A percentile compares a stretch with the other conserved stretches of the same genome.
Evolutionary conservation across 108 stramenopile genomes (phyloP).

Genomic region (Stephanodiscus minutulus): DNA sequence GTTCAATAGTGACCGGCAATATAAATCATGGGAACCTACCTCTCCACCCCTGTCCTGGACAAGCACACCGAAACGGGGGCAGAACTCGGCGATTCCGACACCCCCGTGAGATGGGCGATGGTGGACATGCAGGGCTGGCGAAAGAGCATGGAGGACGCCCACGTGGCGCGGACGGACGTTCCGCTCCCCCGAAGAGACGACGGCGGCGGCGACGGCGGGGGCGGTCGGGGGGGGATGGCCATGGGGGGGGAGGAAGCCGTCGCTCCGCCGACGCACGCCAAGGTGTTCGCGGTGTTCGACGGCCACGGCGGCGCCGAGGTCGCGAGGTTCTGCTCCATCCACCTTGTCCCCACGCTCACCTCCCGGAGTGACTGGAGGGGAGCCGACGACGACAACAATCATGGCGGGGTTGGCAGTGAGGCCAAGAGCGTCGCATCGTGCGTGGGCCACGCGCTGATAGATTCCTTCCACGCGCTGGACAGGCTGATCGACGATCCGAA

Average conservation of each 20-base stretch:
- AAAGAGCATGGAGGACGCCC: slow-evolving; percentile 97
- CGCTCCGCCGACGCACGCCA: slow-evolving; percentile 37
- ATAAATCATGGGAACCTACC: slow-evolving; percentile 80
- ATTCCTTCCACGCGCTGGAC: slow-evolving; percentile 83
- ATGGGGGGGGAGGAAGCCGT: neutral
- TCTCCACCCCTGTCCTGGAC: slow-evolving; percentile 78
- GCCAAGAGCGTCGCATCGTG: slow-evolving; percentile 16
- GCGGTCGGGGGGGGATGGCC: slow-evolving; percentile 7
- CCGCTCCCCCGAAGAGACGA: slow-evolving; percentile 12
- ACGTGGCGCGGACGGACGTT: slow-evolving; percentile 79
- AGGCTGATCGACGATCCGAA: slow-evolving; percentile 73
- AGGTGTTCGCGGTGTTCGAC: slow-evolving; percentile 91
- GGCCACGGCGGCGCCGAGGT: slow-evolving; percentile 96
- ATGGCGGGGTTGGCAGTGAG: neutral
- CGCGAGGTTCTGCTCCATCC: slow-evolving; percentile 83
- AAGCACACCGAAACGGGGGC: slow-evolving; percentile 62
- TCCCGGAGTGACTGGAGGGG: slow-evolving; percentile 53
- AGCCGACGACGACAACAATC: slow-evolving; percentile 13
- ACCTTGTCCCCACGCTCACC: slow-evolving; percentile 79
- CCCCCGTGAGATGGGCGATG: slow-evolving; percentile 73
- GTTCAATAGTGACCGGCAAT: neutral
- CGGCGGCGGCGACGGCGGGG: slow-evolving; percentile 22
- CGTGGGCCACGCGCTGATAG: slow-evolving; percentile 65
- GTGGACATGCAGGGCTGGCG: slow-evolving; percentile 98
- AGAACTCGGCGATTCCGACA: slow-evolving; percentile 31